Base-by-base conservation (phyloP, 2,329 filamentous ascomycete genomes). In the Claviceps capensis region DNA sequence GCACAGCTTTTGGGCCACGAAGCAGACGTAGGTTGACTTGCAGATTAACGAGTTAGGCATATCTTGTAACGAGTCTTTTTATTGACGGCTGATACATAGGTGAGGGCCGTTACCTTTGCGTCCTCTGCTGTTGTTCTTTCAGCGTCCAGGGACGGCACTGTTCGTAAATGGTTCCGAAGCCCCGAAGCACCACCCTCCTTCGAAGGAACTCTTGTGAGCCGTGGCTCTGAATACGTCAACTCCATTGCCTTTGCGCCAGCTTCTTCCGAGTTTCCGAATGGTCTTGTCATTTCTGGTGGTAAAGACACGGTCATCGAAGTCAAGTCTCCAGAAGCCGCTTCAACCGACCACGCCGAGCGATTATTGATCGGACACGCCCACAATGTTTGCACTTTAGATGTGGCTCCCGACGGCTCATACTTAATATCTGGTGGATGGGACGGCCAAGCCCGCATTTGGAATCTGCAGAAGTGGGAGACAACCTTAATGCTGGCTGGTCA, bases 351-450 rank as follows among this genome's bases (percentile, higher is more conserved):
- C 67, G 87, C 91, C 8, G 87, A 95, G 59, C 85, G 87, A 22
- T 75, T 97, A 56, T 76, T 98, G 9, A 73, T 95, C 49, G 91
- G 93, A 13, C 93, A 98, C 65, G 77, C 79, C 19, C 79, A 86
- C 65, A 97, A 97, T 61, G 82, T 98, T 46, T 96, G 91, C 65
- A 78, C 90, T 8, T 70, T 98, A 45, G 88, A 95, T 61, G 83
- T 88, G 16, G 84, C 83, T 49, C 78, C 84, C 1, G 78, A 82
- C 54, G 85, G 83, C 2, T 78, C 72, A 46, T 87, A 82, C 65
- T 75, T 97, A 42, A 83, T 96, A 47, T 97, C 91, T 58, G 93
- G 91, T 36, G 87, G 90, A 61, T 98, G 93, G 93, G 93, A 98
- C 67, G 81, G 81, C 34, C 85, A 89, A 57, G 90, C 88, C 30